phyloP scores from a whole-genome alignment of 306 rosid genomes.

The Glycine soja region DNA sequence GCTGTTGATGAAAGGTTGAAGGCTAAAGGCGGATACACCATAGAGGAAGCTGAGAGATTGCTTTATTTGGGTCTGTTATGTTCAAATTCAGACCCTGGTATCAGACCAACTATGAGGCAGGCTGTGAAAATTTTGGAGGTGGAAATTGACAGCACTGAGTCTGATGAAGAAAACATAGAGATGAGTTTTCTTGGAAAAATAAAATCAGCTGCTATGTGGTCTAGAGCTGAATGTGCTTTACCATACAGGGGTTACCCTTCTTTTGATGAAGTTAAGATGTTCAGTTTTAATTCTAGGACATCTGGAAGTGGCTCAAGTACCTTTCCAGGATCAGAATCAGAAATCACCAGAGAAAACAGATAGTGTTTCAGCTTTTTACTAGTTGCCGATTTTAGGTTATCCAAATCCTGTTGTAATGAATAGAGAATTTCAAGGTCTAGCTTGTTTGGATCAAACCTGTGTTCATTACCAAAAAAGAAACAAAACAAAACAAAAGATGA shows the following conservation, averaged over 20 bases:
- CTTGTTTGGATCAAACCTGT: neutral
- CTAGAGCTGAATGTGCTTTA: slow-evolving; percentile 16
- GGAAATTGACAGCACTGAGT: slow-evolving; percentile 38
- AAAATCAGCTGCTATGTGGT: slow-evolving; percentile 50
- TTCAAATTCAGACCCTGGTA: slow-evolving; percentile 57
- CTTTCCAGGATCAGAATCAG: slow-evolving; percentile 31
- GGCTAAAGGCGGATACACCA: slow-evolving; percentile 42
- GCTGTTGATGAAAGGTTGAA: slow-evolving; percentile 67
- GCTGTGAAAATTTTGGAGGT: slow-evolving; percentile 63
- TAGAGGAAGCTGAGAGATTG: slow-evolving; percentile 62
- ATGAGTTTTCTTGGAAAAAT: slow-evolving; percentile 51
- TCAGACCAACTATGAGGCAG: slow-evolving; percentile 71
- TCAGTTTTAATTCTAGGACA: slow-evolving; percentile 19
- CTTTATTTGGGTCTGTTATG: slow-evolving; percentile 68
- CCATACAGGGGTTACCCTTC: slow-evolving; percentile 50
- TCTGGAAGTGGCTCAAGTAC: slow-evolving; percentile 31
- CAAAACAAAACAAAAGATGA: neutral
- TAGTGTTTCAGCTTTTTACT: slow-evolving; percentile 4
- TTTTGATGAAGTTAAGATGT: slow-evolving; percentile 52
- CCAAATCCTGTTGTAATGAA: neutral
- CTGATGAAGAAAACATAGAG: slow-evolving; percentile 46
- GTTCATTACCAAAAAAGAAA: neutral
- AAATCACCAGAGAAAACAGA: slow-evolving; percentile 31
- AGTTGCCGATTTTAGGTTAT: slow-evolving; percentile 10
- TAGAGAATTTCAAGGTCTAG: slow-evolving; percentile 1